phyloP scores from a whole-genome alignment of 331 rosid genomes.

The Rhamnella rubrinervis region DNA sequence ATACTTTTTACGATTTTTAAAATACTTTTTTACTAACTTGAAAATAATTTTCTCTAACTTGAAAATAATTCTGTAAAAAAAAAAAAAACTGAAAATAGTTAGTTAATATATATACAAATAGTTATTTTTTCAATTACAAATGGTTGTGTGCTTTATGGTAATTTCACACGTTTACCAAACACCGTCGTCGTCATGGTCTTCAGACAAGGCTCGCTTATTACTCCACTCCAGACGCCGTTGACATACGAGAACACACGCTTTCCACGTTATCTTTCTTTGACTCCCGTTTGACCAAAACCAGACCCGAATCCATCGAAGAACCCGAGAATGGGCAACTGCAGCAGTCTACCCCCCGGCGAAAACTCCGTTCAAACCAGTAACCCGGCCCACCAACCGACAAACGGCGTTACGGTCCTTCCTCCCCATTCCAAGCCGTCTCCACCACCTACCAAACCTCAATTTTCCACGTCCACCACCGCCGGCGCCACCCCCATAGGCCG shows the following conservation, averaged over 20 bases:
- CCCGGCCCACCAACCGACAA: constrained; percentile 27
- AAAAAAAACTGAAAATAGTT: too few relatives aligned
- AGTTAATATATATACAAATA: too few relatives aligned
- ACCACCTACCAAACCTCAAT: constrained; percentile 1
- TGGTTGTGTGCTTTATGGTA: not conserved
- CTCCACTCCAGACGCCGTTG: not conserved
- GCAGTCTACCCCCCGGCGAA: constrained; percentile 15
- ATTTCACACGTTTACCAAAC: not conserved
- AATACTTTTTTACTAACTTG: too few relatives aligned
- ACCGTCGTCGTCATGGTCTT: not conserved
- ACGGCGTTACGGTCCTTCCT: constrained; percentile 52
- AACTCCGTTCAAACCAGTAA: not conserved
- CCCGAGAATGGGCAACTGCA: constrained; percentile 49
- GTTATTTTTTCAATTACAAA: too few relatives aligned
- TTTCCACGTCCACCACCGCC: constrained; percentile 26
- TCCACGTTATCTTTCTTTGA: not conserved
- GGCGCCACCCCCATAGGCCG: constrained; percentile 52
- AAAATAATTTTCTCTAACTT: too few relatives aligned
- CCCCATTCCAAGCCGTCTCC: constrained; percentile 42
- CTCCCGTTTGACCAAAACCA: constrained; percentile 15
- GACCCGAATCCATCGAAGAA: not conserved
- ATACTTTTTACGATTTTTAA: too few relatives aligned
- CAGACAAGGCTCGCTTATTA: not conserved
- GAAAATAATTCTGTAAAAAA: too few relatives aligned
- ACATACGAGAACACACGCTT: not conserved